A percentile compares a stretch with the other conserved stretches of the same genome.
phyloP scores from a whole-genome alignment of 345 rosid species.

The Gossypium sturtianum region DNA sequence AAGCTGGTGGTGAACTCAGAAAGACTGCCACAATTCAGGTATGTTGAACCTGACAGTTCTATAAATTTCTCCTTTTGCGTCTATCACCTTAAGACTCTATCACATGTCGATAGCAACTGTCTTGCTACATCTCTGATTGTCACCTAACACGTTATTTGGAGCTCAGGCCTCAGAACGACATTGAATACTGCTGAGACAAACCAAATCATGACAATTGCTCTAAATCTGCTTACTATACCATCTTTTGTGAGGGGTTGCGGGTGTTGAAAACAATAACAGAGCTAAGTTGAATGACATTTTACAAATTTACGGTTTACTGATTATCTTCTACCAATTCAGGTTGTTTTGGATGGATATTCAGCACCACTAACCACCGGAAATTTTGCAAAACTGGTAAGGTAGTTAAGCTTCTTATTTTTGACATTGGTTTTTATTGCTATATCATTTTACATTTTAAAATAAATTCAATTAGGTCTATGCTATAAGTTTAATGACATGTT shows the following conservation, averaged over 20 bases:
- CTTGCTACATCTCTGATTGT: neutral
- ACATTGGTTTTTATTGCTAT: slow-evolving; percentile 1
- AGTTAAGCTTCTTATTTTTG: slow-evolving; percentile 34
- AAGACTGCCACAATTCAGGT: slow-evolving; percentile 79
- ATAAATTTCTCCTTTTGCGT: neutral
- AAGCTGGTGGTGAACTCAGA: slow-evolving; percentile 70
- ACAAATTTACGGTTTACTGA: neutral
- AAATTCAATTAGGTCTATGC: neutral
- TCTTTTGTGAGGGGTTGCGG: neutral
- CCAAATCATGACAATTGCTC: neutral
- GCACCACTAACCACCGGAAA: slow-evolving; percentile 90
- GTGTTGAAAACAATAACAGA: neutral
- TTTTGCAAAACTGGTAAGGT: slow-evolving; percentile 94
- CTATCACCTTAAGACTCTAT: neutral
- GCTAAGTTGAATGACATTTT: neutral
- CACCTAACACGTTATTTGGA: neutral
- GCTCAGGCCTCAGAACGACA: neutral
- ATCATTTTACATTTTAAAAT: neutral
- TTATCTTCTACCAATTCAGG: slow-evolving; percentile 28
- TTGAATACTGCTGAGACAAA: neutral
- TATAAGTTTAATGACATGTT: neutral
- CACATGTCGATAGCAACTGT: neutral
- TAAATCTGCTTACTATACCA: neutral
- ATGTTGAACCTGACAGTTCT: neutral
- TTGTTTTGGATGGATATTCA: slow-evolving; percentile 82